phyloP scores from a whole-genome alignment of 225 moss, liverwort and hornwort species.

The Rhytidiadelphus loreus region DNA sequence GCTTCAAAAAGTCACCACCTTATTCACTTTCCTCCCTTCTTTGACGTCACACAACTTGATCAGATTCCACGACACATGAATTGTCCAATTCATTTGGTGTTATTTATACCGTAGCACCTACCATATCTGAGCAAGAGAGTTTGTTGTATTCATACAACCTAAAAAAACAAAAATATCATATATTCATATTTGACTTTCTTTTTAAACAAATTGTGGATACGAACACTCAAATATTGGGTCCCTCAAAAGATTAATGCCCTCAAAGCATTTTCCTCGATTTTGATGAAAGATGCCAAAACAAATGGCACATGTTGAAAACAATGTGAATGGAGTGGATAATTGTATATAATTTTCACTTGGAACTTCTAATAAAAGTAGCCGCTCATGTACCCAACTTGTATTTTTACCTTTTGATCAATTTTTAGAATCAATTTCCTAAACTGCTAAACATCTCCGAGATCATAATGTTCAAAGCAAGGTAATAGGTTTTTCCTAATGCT shows the following conservation, averaged over 20 bases:
- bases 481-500: not conserved
- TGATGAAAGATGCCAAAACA: not conserved
- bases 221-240: not conserved
- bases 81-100: not conserved
- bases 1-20: not conserved
- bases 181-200: not conserved
- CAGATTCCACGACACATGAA: not conserved
- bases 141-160: too few relatives aligned
- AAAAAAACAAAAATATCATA: not conserved
- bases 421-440: too few relatives aligned
- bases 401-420: too few relatives aligned
- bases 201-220: accelerated
- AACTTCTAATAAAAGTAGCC: not conserved
- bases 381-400: not conserved
- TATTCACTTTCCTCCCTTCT: not conserved
- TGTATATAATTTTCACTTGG: not conserved
- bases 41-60: not conserved
- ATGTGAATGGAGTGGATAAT: not conserved
- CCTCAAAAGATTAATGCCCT: too few relatives aligned
- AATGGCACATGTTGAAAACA: not conserved
- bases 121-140: not conserved
- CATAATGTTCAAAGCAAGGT: too few relatives aligned
- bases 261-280: not conserved
- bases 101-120: not conserved
- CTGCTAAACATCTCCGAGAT: accelerated